phyloP scores from a whole-genome alignment of 352 stramenopile genomes.

The Blastocystis sp. region DNA sequence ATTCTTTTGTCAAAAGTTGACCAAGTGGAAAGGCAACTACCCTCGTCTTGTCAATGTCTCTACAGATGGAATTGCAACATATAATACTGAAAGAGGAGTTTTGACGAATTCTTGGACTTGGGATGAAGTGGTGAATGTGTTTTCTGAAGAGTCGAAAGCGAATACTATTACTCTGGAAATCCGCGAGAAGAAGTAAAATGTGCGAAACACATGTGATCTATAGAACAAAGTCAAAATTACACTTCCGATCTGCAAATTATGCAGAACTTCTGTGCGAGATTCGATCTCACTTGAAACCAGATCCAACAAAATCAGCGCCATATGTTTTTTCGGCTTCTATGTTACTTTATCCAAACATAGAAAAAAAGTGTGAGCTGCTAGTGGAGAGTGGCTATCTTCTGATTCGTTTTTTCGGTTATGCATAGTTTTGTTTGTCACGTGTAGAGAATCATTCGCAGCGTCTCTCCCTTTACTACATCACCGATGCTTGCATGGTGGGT shows the following conservation, averaged over 20 bases:
- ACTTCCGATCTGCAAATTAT: background rate
- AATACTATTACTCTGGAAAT: background rate
- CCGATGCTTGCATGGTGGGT: background rate
- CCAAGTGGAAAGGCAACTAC: slow-evolving; percentile 38
- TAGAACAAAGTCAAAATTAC: background rate
- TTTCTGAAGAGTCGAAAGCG: background rate
- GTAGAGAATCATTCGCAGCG: background rate
- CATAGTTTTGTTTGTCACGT: background rate
- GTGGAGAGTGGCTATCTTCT: slow-evolving; percentile 4
- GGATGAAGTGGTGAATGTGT: background rate
- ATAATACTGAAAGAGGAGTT: background rate
- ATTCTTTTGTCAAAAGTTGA: slow-evolving; percentile 20
- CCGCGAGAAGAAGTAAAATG: background rate
- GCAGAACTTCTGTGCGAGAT: background rate
- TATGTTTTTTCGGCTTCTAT: background rate
- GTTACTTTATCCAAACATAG: background rate
- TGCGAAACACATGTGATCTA: background rate
- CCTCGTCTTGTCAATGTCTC: background rate
- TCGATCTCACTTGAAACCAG: background rate
- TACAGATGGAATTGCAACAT: background rate
- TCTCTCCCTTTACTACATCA: background rate
- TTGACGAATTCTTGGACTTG: slow-evolving; percentile 13
- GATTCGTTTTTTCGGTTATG: background rate
- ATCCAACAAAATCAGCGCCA: background rate
- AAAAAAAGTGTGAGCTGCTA: background rate